A percentile compares a stretch with the other conserved stretches of the same genome.
phyloP scores from a whole-genome alignment of 176 grass and related monocot species.

The Eleusine indica region DNA sequence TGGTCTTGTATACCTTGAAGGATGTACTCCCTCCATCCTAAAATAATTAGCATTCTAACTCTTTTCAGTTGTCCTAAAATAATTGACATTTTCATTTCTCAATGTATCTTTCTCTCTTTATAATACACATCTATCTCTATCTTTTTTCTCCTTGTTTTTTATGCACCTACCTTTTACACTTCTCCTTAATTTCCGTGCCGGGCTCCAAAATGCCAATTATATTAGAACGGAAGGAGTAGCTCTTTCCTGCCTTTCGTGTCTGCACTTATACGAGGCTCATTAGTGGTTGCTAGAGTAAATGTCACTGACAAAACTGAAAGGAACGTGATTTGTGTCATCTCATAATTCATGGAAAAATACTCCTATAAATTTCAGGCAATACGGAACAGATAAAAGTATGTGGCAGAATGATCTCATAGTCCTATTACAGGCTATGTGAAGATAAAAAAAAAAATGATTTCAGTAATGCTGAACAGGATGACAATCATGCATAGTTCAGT shows the following conservation, averaged over 20 bases:
- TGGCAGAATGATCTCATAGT: neutral
- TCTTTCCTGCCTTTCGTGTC: neutral
- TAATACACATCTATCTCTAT: no score
- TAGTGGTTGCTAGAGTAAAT: no score
- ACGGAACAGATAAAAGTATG: neutral
- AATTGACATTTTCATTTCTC: no score
- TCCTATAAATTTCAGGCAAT: neutral
- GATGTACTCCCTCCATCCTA: neutral
- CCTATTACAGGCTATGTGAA: neutral
- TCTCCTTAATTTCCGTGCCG: no score
- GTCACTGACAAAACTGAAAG: neutral
- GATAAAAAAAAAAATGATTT: neutral
- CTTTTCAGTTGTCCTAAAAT: no score
- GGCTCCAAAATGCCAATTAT: no score
- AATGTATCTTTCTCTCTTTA: no score
- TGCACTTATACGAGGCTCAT: no score
- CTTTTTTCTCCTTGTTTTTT: no score
- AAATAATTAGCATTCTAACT: no score
- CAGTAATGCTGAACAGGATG: neutral
- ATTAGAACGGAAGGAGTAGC: no score
- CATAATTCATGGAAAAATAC: neutral
- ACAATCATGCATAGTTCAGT: neutral
- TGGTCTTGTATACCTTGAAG: neutral
- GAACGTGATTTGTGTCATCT: neutral
- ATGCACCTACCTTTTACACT: no score